Evolutionary conservation across 345 rosid species (phyloP).

Genomic region (Syzygium oleosum): DNA sequence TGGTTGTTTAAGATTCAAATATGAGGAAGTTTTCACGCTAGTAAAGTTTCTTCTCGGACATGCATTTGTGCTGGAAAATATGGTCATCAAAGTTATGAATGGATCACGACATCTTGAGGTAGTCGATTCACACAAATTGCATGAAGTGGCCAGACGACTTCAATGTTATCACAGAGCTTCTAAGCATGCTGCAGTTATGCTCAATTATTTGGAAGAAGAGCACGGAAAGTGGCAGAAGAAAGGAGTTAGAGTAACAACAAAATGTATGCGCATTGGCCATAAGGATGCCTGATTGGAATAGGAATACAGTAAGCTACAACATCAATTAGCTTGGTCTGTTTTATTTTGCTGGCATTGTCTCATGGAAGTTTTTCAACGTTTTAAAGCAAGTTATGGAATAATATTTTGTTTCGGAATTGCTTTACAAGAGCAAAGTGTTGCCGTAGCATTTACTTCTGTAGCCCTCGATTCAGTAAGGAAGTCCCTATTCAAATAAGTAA

Average conservation of each 20-base stretch:
- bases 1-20: neutral
- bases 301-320: neutral
- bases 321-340: neutral
- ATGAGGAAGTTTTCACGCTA: neutral
- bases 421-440: neutral
- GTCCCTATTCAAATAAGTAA: neutral
- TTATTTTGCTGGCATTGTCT: neutral
- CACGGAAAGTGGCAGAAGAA: neutral
- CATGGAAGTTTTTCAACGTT: neutral
- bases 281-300: neutral
- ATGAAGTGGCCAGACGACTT: neutral
- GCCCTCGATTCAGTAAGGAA: neutral
- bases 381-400: neutral
- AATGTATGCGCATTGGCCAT: neutral
- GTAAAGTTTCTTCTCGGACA: neutral
- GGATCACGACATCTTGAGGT: rapidly evolving
- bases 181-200: neutral
- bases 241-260: too few species aligned
- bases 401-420: neutral
- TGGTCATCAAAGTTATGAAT: neutral
- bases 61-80: neutral
- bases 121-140: neutral
- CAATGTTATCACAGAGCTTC: neutral
- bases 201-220: neutral
- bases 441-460: neutral